These are phyloP conservation scores for Lachnellula suecica DNA, from an alignment of 2,329 filamentous ascomycete species.

Conservation along the genomic window DNA sequence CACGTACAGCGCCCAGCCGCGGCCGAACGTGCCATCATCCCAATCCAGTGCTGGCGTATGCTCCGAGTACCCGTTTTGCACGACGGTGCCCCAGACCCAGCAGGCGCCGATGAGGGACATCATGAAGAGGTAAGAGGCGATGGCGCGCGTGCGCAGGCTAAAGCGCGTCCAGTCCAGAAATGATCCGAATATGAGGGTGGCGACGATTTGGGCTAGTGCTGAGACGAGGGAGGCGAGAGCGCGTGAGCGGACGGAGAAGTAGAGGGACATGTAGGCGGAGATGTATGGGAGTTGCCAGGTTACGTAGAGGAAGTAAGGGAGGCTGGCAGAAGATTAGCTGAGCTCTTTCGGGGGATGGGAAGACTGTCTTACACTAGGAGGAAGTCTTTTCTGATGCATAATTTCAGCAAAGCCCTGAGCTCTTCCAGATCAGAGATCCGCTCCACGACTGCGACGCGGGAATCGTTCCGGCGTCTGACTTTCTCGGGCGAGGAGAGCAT, in stretches of 20 bases:
- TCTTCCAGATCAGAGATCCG: slow-evolving; percentile 34
- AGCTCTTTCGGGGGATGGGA: no score
- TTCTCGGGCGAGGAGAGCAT: slow-evolving; percentile 45
- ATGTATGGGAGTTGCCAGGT: slow-evolving; percentile 42
- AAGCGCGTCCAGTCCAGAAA: slow-evolving; percentile 11
- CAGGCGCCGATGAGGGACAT: slow-evolving; percentile 45
- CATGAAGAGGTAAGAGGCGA: slow-evolving; percentile 60
- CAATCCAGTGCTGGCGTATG: slow-evolving; percentile 44
- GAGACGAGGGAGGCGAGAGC: slow-evolving; percentile 42
- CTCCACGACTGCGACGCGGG: slow-evolving; percentile 32
- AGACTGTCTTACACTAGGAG: no score
- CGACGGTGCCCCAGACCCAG: slow-evolving; percentile 47
- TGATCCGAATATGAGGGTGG: no score
- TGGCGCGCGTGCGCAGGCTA: slow-evolving; percentile 32
- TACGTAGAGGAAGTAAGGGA: slow-evolving; percentile 36
- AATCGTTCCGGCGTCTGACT: slow-evolving; percentile 43
- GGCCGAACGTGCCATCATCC: slow-evolving; percentile 40
- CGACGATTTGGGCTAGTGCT: slow-evolving; percentile 55
- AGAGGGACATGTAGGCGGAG: slow-evolving; percentile 39
- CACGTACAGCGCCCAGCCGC: slow-evolving; percentile 43
- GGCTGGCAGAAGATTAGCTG: slow-evolving; percentile 37
- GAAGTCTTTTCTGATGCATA: no score
- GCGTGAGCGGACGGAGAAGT: slow-evolving; percentile 41
- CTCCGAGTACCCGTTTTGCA: slow-evolving; percentile 46
- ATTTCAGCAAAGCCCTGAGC: slow-evolving; percentile 20